Evolutionary conservation across 225 moss, liverwort and hornwort species (phyloP).

Genomic region (Neckera pumila): DNA sequence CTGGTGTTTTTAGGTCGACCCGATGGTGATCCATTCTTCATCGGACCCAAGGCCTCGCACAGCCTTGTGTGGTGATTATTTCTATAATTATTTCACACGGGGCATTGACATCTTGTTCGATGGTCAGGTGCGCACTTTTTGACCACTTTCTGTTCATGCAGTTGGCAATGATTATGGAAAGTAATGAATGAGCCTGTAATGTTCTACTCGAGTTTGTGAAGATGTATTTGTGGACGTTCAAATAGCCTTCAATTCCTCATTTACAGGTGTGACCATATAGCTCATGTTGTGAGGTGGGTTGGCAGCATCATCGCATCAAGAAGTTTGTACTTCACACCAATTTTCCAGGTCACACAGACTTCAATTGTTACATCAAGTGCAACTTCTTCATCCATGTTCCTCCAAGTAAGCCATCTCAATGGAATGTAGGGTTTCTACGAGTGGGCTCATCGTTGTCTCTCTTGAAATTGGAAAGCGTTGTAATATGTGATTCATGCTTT

Average conservation of each 20-base stretch:
- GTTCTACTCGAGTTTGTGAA: background rate
- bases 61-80: slow-evolving; percentile 93
- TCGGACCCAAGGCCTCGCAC: slow-evolving; percentile 89
- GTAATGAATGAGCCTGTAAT: background rate
- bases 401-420: slow-evolving; percentile 23
- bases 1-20: slow-evolving; percentile 63
- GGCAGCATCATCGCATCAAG: slow-evolving; percentile 85
- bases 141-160: background rate
- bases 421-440: background rate
- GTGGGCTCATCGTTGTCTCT: background rate
- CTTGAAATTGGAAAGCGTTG: background rate
- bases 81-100: slow-evolving; percentile 91
- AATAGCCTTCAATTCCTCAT: background rate
- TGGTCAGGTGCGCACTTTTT: slow-evolving; percentile 60
- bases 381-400: slow-evolving; percentile 86
- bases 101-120: slow-evolving; percentile 96
- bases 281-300: slow-evolving; percentile 17
- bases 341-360: slow-evolving; percentile 95
- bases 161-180: background rate
- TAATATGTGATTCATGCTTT: background rate
- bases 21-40: slow-evolving; percentile 97
- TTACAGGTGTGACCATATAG: slow-evolving; percentile 2
- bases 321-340: slow-evolving; percentile 98
- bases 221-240: background rate
- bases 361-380: slow-evolving; percentile 96